Conservation (phyloP, 2,329 filamentous ascomycete genomes). For the Trichoderma aggressivum region DNA sequence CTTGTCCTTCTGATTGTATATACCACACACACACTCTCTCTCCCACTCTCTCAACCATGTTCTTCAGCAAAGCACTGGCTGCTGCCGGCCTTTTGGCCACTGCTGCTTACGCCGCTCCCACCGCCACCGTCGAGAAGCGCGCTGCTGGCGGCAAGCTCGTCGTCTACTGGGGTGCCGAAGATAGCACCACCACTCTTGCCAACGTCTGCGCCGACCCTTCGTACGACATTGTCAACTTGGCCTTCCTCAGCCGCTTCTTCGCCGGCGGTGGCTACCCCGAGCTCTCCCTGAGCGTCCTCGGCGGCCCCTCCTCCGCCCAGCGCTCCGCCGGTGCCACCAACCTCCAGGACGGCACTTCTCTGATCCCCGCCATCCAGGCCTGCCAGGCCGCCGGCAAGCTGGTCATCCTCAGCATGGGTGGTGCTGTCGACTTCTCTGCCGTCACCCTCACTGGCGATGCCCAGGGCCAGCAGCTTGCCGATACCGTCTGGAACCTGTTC, state of each 20-base stretch:
- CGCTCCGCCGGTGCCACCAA: slow-evolving; percentile 23
- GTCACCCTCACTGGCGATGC: slow-evolving; percentile 50
- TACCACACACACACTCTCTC: background rate
- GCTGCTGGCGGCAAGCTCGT: slow-evolving; percentile 21
- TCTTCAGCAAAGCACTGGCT: slow-evolving; percentile 19
- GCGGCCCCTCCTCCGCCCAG: slow-evolving; percentile 19
- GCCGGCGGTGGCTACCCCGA: slow-evolving; percentile 19
- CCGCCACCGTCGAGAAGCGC: slow-evolving; percentile 13
- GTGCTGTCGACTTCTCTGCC: slow-evolving; percentile 63
- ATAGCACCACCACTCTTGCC: slow-evolving; percentile 21
- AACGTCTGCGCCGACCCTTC: slow-evolving; percentile 23
- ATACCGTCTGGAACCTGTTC: slow-evolving; percentile 66
- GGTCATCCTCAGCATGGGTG: slow-evolving; percentile 67
- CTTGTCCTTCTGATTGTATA: slow-evolving; percentile 5
- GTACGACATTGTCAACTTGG: slow-evolving; percentile 26
- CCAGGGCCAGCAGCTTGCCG: slow-evolving; percentile 52
- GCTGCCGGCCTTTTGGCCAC: slow-evolving; percentile 17
- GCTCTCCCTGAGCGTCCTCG: slow-evolving; percentile 12
- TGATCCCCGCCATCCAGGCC: slow-evolving; percentile 37
- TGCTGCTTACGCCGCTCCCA: slow-evolving; percentile 13
- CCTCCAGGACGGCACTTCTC: slow-evolving; percentile 22
- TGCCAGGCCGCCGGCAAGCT: slow-evolving; percentile 66
- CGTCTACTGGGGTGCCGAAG: slow-evolving; percentile 26
- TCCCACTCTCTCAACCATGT: slow-evolving; percentile 1
- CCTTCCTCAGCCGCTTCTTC: slow-evolving; percentile 24